Evolutionary conservation across 192 early-diverging fungal species (phyloP), one percentile per base, ranked within the genome.

Genomic region (Gryganskiella cystojenkinii): DNA sequence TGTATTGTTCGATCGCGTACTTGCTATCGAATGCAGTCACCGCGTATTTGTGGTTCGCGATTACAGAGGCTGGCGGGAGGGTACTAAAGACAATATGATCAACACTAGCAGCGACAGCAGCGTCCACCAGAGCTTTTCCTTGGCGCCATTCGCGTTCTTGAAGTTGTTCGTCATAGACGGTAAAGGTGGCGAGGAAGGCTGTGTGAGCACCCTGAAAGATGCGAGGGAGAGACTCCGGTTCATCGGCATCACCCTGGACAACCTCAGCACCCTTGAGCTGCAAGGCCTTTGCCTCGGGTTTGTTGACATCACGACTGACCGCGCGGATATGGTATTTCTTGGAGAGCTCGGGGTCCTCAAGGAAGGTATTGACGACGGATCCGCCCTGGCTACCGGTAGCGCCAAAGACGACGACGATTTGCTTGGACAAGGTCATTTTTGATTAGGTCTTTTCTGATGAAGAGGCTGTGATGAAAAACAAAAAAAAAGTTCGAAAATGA

Each of bases 321-420:
- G 40, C 62, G 6, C 70, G 53, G n/a, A 71, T 40, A 27, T 56
- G 63, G 62, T 37, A 64, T 27, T 53, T 22, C 24, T 54, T 52
- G 0, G 62, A 64, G 30, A 61, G 43, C 6, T 31, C 17, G 14
- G 61, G 61, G 33, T 71, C 61, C 17, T 71, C 56, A 15, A 71
- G 40, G 40, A 71, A 53, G 14, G 45, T 40, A 15, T 64, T n/a
- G 25, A 47, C 56, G 22, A 71, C 61, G 0, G 70, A 64, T 3
- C 54, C 53, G 43, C 70, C 70, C 44, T 71, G 54, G 8, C 45
- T 28, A 27, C 70, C 70, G n/a, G 70, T 71, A 19, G 61, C 70
- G 15, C 60, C 60, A 51, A 71, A 57, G 24, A 71, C 70, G 15
- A 64, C 55, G 20, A 71, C 34, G 37, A 71, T 25, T 22, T 71